Evolutionary conservation across 129 eudicot species (phyloP), one percentile per base, ranked within the genome.

Genomic region (Gnaphalium uliginosum): DNA sequence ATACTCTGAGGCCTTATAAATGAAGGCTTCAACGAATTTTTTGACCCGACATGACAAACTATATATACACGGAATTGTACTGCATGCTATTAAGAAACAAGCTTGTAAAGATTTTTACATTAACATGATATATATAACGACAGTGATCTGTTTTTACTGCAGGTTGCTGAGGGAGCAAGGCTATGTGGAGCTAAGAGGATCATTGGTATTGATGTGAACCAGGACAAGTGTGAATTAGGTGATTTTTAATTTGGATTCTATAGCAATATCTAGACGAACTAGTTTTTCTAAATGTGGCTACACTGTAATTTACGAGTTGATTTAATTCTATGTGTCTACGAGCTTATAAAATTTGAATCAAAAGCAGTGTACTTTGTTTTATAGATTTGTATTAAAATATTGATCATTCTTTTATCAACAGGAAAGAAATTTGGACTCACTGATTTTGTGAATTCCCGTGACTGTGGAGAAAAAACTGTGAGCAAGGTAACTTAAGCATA

Each of bases 101-200:
- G 50, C 14, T 41, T 8, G 2, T 39, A 39, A 39, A 39, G 46
- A 39, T 39, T 39, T 39, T 39, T 9, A 0, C 0, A 35, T 39
- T 39, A 26, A 37, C 66, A 22, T n/a, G 46, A 19, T 4, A 13
- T 32, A 4, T 1, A 39, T 51, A 69, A 76, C 4, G 68, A 17
- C 32, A 17, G 19, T 62, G 67, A n/a, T 23, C 48, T 51, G 33
- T 35, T 60, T 48, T 73, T 11, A 41, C 50, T 76, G 64, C 76
- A 94, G 99, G 97, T 87, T 74, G 97, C 98, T 14, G 97, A 90
- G 71, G 98, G 97, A 67, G 91, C 98, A 51, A 87, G 96, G 82
- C 75, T 90, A 24, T 78, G 96, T 73, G 97, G 96, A 75, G 96
- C 98, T 50, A 60, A 81, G 41, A 81, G 78, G 85, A 91, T 95